A percentile compares a stretch with the other conserved stretches of the same genome.
phyloP scores from a whole-genome alignment of 176 grass and related monocot species.

The Saccharum officinarum region DNA sequence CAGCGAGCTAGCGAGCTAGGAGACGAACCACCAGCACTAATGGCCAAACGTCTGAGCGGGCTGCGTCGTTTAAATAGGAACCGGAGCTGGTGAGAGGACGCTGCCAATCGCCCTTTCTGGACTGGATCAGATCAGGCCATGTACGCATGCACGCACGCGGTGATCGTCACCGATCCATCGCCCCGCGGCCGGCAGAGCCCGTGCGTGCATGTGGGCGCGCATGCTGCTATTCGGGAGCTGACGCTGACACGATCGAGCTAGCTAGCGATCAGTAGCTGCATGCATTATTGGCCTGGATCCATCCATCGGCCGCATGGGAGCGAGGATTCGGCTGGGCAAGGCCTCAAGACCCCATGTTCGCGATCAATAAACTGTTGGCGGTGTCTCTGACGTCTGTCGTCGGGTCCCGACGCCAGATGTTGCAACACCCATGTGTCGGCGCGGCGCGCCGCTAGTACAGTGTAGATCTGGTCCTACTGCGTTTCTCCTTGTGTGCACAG shows the following conservation, averaged over 20 bases:
- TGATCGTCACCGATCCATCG: background rate
- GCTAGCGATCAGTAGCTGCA: background rate
- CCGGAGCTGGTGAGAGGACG: background rate
- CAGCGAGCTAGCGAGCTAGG: background rate
- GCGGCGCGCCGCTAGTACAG: background rate
- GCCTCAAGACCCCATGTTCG: constrained; percentile 40
- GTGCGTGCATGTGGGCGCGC: constrained; percentile 13
- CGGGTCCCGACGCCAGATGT: constrained; percentile 14
- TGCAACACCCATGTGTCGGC: constrained; percentile 23
- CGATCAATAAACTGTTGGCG: constrained; percentile 34
- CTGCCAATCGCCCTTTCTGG: background rate
- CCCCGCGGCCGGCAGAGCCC: background rate
- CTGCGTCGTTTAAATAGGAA: background rate
- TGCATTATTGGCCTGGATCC: constrained; percentile 14
- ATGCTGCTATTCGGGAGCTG: background rate
- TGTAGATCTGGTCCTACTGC: constrained; percentile 20
- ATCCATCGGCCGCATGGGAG: constrained; percentile 37
- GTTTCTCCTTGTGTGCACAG: background rate
- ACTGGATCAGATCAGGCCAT: constrained; percentile 3
- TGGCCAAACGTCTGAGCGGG: background rate
- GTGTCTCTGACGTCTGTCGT: constrained; percentile 31
- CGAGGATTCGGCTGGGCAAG: background rate
- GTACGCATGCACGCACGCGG: background rate
- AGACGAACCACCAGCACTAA: background rate
- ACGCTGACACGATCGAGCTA: background rate